Base-by-base conservation (phyloP, 305 asterid genomes). In the Lippia alba region DNA sequence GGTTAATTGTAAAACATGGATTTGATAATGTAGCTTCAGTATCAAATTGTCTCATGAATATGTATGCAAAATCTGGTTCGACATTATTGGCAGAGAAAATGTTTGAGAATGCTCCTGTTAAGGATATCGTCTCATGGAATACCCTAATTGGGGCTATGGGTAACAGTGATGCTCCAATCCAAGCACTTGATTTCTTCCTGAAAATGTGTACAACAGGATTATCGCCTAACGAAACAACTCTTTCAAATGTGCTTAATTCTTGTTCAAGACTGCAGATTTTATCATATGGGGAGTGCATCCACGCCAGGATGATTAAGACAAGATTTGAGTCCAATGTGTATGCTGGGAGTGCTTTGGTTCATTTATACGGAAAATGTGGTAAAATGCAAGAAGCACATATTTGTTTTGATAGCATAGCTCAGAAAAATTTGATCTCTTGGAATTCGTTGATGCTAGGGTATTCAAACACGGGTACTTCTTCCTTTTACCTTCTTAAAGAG, bases 361-460 rank as follows among this genome's bases (percentile, higher is more conserved):
- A 77, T 61, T 87, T 84, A 57, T 87, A 86, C 67, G 81, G 81
- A 36, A 84, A 81, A 64, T 77, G 73, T 20, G 78, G 70, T 58
- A 77, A 74, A 66, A 16, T 81, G 77, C 81, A 77, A 66, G 76
- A 74, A 46, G 86, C 92, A n/a, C 75, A 18, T 36, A 15, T 54
- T 41, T 87, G 92, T 73, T 84, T 82, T 66, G 77, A 75, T 30
- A 77, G 71, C 70, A 82, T 87, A 69, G 55, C 70, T 6, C 74
- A 77, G 68, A 87, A 82, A 72, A 87, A 69, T 63, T 49, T 74
- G 72, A 86, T 84, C 67, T 80, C 86, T 46, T 87, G 88, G 90
- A 87, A 84, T 70, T 72, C 85, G 1, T 71, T 87, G 79, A 80
- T 87, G 77, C 56, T 74, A 5, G 88, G 84, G 45, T 87, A 82